Base-by-base conservation (phyloP, 2,329 filamentous ascomycete genomes). In the Clarireedia monteithiana region DNA sequence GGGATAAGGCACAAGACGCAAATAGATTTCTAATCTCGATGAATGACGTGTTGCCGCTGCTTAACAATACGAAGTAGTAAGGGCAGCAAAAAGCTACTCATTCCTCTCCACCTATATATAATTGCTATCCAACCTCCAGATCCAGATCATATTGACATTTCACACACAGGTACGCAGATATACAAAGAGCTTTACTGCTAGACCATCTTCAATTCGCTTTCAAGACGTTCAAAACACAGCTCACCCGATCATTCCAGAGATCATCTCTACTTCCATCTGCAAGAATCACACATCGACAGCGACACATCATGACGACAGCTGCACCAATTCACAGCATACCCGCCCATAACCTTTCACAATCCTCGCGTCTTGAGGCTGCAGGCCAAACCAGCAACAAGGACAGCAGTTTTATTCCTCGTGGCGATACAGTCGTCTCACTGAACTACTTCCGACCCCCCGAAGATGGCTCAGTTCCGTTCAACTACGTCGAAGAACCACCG, bases 391-490 rank as follows among this genome's bases (percentile, higher is more conserved):
- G 44, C 20, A 51, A n/a, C 27, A n/a, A 36, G 49, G 53, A 48
- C 38, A 60, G 36, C 53, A 50, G 50, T 14, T 67, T 56, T 34
- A 63, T 70, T 30, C 79, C 81, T 17, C 74, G 78, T 36, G 81
- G 82, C 42, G 72, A 78, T 50, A 75, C 79, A 24, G 70, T 70
- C 5, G 72, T 79, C 0, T 68, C 66, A 0, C 66, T 85, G 24
- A 73, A 74, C 64, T 85, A 83, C 71, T 84, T 79, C 70, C 55
- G 62, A 2, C 73, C 77, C 2, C 81, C 83, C 0, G 62, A 71
- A 36, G 81, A 84, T 64, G 78, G 79, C 58, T 71, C 74, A 9
- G 66, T 66, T 1, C 81, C 82, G 2, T 81, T 72, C 70, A 76
- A 80, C 64, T 83, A 78, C 64, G 82, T 86, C 58, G 80, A 69